phyloP scores from a whole-genome alignment of 2,329 filamentous ascomycete genomes.

The Apiospora rasikravindrae region DNA sequence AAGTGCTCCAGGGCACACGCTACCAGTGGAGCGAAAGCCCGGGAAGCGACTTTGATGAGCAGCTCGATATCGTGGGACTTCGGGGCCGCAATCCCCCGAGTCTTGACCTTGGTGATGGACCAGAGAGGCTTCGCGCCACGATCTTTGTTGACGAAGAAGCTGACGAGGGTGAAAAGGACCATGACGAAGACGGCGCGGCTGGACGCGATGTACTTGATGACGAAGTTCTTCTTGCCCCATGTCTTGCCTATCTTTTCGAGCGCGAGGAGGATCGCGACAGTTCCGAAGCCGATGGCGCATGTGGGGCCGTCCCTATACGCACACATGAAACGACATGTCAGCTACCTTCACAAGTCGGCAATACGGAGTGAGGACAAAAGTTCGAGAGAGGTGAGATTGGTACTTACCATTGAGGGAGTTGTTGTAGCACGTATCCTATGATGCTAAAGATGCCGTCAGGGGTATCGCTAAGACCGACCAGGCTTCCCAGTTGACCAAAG shows the following conservation, averaged over 20 bases:
- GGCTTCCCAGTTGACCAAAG: constrained; percentile 66
- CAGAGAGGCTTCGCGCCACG: constrained; percentile 57
- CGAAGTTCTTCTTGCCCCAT: constrained; percentile 63
- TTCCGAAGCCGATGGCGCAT: constrained; percentile 62
- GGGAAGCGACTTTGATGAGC: constrained; percentile 57
- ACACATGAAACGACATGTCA: neutral
- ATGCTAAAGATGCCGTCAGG: constrained; percentile 58
- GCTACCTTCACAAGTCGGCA: neutral
- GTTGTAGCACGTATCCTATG: constrained; percentile 62
- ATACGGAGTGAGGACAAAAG: too few species aligned
- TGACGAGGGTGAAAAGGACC: constrained; percentile 66
- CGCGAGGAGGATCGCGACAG: constrained; percentile 59
- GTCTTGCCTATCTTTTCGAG: constrained; percentile 63
- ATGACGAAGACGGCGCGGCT: constrained; percentile 66
- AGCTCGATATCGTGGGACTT: constrained; percentile 52
- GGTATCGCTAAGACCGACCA: constrained; percentile 61
- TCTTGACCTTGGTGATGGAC: constrained; percentile 61
- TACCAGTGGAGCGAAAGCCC: constrained; percentile 65
- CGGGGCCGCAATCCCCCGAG: constrained; percentile 58
- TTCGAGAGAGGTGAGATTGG: neutral
- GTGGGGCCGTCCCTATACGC: constrained; percentile 56
- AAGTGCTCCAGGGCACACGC: constrained; percentile 67
- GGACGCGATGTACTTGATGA: constrained; percentile 63
- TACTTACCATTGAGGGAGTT: constrained; percentile 52
- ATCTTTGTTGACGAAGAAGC: constrained; percentile 65